Evolutionary conservation across 129 eudicot genomes (phyloP).

Genomic region (Centrapalus pauciflorus): DNA sequence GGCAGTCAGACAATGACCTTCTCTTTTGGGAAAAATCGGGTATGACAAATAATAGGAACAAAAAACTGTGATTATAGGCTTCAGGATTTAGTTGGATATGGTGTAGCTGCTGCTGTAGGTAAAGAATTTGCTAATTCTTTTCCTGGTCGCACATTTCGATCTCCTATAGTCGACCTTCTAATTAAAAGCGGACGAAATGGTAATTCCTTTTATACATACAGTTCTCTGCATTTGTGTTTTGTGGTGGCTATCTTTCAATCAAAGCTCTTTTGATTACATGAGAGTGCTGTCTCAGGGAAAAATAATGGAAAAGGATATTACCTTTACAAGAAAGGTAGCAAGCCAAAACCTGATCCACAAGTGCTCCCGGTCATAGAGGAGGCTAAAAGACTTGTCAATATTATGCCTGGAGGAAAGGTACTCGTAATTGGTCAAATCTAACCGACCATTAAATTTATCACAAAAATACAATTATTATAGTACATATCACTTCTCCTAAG

Average conservation of each 20-base stretch:
- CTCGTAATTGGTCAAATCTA: too few species aligned
- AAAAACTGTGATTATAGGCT: slow-evolving; percentile 60
- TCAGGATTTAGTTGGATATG: slow-evolving; percentile 90
- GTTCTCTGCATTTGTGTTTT: not conserved
- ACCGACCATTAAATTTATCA: too few species aligned
- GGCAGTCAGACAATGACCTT: too few species aligned
- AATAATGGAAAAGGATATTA: slow-evolving; percentile 91
- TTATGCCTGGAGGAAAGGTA: slow-evolving; percentile 92
- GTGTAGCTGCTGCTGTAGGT: slow-evolving; percentile 81
- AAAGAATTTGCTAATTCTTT: slow-evolving; percentile 59
- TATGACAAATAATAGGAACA: too few species aligned
- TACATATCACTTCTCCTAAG: too few species aligned
- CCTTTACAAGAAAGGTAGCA: slow-evolving; percentile 80
- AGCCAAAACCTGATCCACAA: slow-evolving; percentile 85
- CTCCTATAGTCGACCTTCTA: slow-evolving; percentile 68
- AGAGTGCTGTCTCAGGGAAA: slow-evolving; percentile 51
- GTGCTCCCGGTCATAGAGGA: slow-evolving; percentile 75
- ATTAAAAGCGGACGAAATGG: slow-evolving; percentile 85
- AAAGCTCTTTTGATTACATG: slow-evolving; percentile 3
- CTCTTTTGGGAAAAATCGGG: too few species aligned
- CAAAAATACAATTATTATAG: too few species aligned
- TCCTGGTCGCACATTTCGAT: slow-evolving; percentile 65
- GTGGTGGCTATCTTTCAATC: not conserved
- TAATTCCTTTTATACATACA: slow-evolving; percentile 18
- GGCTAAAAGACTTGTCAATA: slow-evolving; percentile 52